Evolutionary conservation across 108 stramenopile species (phyloP), one percentile per base, ranked within the genome.

Genomic region (Bacterosira constricta): DNA sequence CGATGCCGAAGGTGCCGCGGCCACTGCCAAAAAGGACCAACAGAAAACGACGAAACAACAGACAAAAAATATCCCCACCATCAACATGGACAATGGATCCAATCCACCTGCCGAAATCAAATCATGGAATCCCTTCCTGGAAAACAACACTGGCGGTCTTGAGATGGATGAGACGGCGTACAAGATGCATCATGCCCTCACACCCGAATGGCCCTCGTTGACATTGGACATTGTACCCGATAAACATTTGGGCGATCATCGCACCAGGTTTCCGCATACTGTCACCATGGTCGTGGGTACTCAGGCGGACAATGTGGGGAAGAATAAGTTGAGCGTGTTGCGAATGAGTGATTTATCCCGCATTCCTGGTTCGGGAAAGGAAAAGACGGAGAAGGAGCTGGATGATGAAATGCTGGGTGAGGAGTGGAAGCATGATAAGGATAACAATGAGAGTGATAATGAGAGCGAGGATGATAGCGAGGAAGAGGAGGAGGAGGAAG

Each of bases 111-210:
- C 73, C 17, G 21, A 67, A 50, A 44, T 69, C 30, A 69, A 37
- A 18, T 45, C 74, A 7, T 75, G 75, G 74, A 80, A 80, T 35
- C 72, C 73, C 41, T 71, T 76, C 70, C 34, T 51, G 27, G 58
- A 49, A 4, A 15, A 32, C 18, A 75, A 85, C 38, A 84, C 70
- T 20, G 80, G 89, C 54, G 63, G 88, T 46, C 82, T 99, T 23
- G 98, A 97, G 73, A 96, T 95, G 88, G 97, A 98, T 71, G 92
- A 89, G 36, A 79, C 86, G 4, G 99, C 99, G 6, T 99, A 99
- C 87, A 91, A 92, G 59, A 97, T 98, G 97, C 90, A 96, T 73
- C 99, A 99, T 59, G 85, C 91, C 18, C 63, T 99, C 30, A 80
- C 87, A 0, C 86, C 95, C 26, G 98, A 98, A 68, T 99, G 97